Percentiles rank a stretch among this genome's conserved stretches.
These are phyloP conservation scores for Saccharum spontaneum DNA, from an alignment of 176 grass and related monocot genomes.

Conservation along the genomic window DNA sequence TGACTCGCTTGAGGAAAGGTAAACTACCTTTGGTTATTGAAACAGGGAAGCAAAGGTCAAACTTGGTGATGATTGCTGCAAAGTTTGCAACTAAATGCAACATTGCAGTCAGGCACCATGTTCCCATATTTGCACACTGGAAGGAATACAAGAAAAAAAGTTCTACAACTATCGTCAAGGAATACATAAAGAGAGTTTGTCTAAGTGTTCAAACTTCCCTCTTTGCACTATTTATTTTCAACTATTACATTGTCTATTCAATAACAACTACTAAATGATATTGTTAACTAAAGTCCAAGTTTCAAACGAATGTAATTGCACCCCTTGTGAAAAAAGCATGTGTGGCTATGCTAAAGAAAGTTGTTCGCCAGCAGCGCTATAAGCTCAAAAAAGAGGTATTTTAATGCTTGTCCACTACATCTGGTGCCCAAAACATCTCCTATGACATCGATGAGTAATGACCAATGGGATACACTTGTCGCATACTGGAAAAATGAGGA, in stretches of 20 bases:
- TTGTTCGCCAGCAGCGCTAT: background rate
- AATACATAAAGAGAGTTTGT: background rate
- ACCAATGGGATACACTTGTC: background rate
- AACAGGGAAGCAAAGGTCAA: too few relatives aligned
- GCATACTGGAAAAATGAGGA: background rate
- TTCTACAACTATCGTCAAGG: background rate
- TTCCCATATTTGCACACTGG: background rate
- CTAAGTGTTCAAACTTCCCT: background rate
- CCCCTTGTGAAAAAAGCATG: background rate
- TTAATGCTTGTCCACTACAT: background rate
- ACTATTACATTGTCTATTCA: background rate
- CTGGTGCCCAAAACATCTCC: background rate
- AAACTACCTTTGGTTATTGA: too few relatives aligned
- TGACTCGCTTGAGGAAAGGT: too few relatives aligned
- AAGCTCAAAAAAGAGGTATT: background rate
- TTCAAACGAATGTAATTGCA: background rate
- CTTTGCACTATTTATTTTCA: background rate
- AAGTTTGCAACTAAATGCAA: slow-evolving; percentile 10
- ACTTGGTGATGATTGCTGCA: background rate
- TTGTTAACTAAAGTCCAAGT: background rate
- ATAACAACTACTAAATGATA: background rate
- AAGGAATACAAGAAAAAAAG: background rate
- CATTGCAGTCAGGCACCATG: background rate
- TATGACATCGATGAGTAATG: background rate
- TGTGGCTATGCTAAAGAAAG: background rate